A percentile compares a stretch with the other conserved stretches of the same genome.
phyloP scores from a whole-genome alignment of 495 filamentous ascomycete species.

The Podospora australis region DNA sequence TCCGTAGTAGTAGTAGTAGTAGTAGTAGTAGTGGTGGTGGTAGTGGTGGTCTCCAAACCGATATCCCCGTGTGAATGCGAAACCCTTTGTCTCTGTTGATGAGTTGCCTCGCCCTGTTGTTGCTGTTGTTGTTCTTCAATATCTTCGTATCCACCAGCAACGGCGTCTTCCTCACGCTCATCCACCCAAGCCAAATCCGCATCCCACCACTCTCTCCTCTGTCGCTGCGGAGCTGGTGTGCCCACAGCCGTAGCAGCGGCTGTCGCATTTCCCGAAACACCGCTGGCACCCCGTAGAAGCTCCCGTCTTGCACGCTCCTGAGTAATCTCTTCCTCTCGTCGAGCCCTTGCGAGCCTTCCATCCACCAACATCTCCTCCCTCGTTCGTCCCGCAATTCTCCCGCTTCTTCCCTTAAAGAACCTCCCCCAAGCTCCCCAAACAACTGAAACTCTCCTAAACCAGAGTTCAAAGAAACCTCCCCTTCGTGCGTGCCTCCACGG shows the following conservation, averaged over 20 bases:
- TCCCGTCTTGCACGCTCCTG: constrained; percentile 8
- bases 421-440: constrained; percentile 31
- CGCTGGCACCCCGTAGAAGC: too few species aligned
- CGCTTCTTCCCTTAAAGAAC: constrained; percentile 7
- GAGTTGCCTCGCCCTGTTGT: too few species aligned
- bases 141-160: background rate
- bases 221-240: too few species aligned
- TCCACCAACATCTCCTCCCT: constrained; percentile 43
- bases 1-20: too few species aligned
- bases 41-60: too few species aligned
- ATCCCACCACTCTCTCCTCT: constrained; percentile 21
- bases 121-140: background rate
- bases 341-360: constrained; percentile 33
- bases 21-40: too few species aligned
- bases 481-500: constrained; percentile 56
- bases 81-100: too few species aligned
- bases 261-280: too few species aligned
- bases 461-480: too few species aligned
- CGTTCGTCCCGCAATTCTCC: constrained; percentile 26
- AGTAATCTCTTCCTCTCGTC: constrained; percentile 36
- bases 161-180: constrained; percentile 5
- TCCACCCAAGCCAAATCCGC: constrained; percentile 7
- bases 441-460: constrained; percentile 19
- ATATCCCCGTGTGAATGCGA: too few species aligned
- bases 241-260: too few species aligned